phyloP scores from a whole-genome alignment of 2,329 filamentous ascomycete species.

The Monosporascus sp. region DNA sequence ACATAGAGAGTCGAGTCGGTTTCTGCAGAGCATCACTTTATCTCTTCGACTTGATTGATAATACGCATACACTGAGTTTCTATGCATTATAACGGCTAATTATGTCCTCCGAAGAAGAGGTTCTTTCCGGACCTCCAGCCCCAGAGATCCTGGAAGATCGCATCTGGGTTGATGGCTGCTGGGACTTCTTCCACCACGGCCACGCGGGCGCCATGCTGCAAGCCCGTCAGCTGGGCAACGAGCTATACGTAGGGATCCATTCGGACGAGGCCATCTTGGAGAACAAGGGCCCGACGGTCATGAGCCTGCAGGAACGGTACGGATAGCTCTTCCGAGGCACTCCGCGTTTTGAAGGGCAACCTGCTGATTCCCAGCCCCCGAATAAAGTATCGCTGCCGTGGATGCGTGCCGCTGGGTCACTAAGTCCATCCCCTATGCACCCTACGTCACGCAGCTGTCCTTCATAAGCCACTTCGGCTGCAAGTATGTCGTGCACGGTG shows the following conservation, averaged over 20 bases:
- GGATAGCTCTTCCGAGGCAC: slow-evolving; percentile 13
- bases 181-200: slow-evolving; percentile 98
- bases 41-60: too few species aligned
- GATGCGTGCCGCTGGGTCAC: slow-evolving; percentile 96
- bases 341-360: slow-evolving; percentile 14
- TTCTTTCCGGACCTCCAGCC: slow-evolving; percentile 32
- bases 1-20: too few species aligned
- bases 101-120: slow-evolving; percentile 20
- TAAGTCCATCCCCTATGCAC: slow-evolving; percentile 73
- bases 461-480: slow-evolving; percentile 97
- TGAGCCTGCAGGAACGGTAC: slow-evolving; percentile 84
- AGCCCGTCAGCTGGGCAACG: slow-evolving; percentile 81
- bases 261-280: slow-evolving; percentile 92
- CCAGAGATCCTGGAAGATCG: slow-evolving; percentile 59
- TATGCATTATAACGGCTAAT: neutral
- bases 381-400: slow-evolving; percentile 70
- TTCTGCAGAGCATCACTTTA: too few species aligned
- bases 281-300: slow-evolving; percentile 97
- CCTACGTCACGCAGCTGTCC: slow-evolving; percentile 87
- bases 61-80: neutral
- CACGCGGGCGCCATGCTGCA: slow-evolving; percentile 97
- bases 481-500: slow-evolving; percentile 91
- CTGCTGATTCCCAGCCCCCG: slow-evolving; percentile 17
- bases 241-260: slow-evolving; percentile 89
- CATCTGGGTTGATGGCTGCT: slow-evolving; percentile 98